Evolutionary conservation across 495 filamentous ascomycete genomes (phyloP), one percentile per base, ranked within the genome.

Genomic region (Hypoxylon fuscum): DNA sequence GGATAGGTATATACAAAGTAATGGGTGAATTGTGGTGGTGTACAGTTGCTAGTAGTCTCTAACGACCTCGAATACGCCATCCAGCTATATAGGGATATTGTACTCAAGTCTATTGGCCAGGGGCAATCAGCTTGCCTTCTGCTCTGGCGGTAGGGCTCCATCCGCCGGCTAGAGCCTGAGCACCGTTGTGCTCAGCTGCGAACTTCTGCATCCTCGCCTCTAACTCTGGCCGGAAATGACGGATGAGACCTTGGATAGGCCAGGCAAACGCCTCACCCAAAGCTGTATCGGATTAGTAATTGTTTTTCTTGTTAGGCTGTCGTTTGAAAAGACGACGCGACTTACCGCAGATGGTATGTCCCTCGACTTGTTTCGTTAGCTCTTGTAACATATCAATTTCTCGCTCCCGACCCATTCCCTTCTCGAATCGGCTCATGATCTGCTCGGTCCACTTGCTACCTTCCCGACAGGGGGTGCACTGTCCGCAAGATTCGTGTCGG

Each of bases 361-460:
- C 95, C 81, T 98, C 95, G 46, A 98, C 95, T 79, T 98, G 96
- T 83, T 98, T 98, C 50, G 95, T 98, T 58, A 98, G 79, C 81
- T 98, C 95, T 81, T 98, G 95, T 59, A 98, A 84, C 95, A 98
- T 98, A 76, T 98, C 95, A 74, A 98, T 98, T 78, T 98, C 95
- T 35, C 95, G 80, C 73, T 87, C 88, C 46, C 91, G 85, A 48
- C 89, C 95, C 72, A 90, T 84, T 51, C 95, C 95, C 75, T 87
- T 90, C 83, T 96, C 91, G 68, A 98, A 93, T 47, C 95, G 88
- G 74, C 89, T 80, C 95, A 98, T 98, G 75, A 98, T 97, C 81
- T 98, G 92, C 77, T 96, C 90, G 20, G 93, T 96, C 95, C 95
- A 98, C 80, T 93, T 96, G 80, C 86, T 91, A 63, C 95, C 95